phyloP scores from a whole-genome alignment of 2,329 filamentous ascomycete species.

The Aspergillus sp. region DNA sequence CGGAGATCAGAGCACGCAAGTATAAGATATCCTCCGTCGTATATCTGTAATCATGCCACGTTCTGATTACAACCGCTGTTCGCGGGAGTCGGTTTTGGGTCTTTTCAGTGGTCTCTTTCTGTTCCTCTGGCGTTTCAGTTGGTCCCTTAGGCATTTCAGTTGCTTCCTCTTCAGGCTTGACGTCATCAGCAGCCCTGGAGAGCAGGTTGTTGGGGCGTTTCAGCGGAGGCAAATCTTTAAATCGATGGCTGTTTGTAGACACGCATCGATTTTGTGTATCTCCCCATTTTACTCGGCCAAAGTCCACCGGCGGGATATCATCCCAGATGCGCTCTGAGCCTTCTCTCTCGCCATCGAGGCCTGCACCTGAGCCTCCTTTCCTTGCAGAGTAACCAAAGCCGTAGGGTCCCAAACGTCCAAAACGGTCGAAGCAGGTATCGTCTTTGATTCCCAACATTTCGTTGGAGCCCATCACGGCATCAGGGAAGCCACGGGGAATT shows the following conservation, averaged over 20 bases:
- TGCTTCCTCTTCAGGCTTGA: slow-evolving; percentile 13
- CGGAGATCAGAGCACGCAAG: slow-evolving; percentile 76
- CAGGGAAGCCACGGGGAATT: slow-evolving; percentile 78
- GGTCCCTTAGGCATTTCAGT: slow-evolving; percentile 13
- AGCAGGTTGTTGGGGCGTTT: slow-evolving; percentile 24
- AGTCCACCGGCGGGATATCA: slow-evolving; percentile 71
- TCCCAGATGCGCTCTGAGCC: slow-evolving; percentile 80
- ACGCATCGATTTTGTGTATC: slow-evolving; percentile 74
- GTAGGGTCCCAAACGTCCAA: slow-evolving; percentile 84
- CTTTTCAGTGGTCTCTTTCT: slow-evolving; percentile 21
- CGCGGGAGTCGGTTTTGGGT: slow-evolving; percentile 46
- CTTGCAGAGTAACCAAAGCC: slow-evolving; percentile 80
- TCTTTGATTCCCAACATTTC: slow-evolving; percentile 74
- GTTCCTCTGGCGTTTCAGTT: slow-evolving; percentile 9
- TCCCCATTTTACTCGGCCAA: slow-evolving; percentile 73
- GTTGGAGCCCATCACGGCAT: slow-evolving; percentile 84
- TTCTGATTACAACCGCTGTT: slow-evolving; percentile 75
- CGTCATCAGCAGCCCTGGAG: slow-evolving; percentile 33
- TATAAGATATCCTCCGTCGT: slow-evolving; percentile 76
- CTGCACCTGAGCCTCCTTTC: slow-evolving; percentile 79
- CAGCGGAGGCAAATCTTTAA: slow-evolving; percentile 47
- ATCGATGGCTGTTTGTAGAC: slow-evolving; percentile 68
- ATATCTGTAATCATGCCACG: slow-evolving; percentile 77
- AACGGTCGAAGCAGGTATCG: slow-evolving; percentile 90
- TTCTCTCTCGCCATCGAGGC: slow-evolving; percentile 78